These are phyloP conservation scores for Colletotrichum tamarilloi DNA, from an alignment of 2,329 filamentous ascomycete species.

Conservation along the genomic window DNA sequence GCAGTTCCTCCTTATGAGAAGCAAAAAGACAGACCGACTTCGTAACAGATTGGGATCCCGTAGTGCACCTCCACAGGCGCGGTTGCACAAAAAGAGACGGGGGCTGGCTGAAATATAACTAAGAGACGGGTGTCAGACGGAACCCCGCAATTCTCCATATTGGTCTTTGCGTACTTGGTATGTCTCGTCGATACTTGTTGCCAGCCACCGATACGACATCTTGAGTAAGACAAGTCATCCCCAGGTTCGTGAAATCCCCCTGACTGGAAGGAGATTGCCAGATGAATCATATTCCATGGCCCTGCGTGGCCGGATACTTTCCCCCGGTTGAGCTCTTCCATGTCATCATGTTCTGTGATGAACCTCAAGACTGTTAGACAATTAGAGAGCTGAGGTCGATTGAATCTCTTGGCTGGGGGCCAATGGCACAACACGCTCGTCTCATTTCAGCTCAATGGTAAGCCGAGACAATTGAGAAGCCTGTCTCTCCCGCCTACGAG, in stretches of 20 bases:
- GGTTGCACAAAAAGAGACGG: not conserved
- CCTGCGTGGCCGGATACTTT: not conserved
- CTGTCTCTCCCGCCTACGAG: conserved; percentile 4
- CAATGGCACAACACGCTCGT: not conserved
- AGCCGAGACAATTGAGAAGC: not conserved
- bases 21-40: not conserved
- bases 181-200: conserved; percentile 10
- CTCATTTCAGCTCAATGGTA: conserved; percentile 5
- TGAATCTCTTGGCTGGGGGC: conserved; percentile 6
- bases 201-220: not conserved
- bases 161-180: not conserved
- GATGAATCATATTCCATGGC: not conserved
- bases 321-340: not conserved
- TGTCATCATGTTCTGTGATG: not conserved
- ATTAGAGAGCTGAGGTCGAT: conserved; percentile 8
- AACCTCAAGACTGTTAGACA: not conserved
- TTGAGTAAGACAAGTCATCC: not conserved
- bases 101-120: conserved; percentile 2
- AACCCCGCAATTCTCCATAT: conserved; percentile 20
- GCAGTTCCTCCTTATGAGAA: not conserved
- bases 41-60: not conserved
- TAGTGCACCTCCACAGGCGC: not conserved
- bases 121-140: conserved; percentile 17
- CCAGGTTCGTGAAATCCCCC: not conserved
- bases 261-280: not conserved